A percentile compares a stretch with the other conserved stretches of the same genome.
These are phyloP conservation scores for Rostrohypoxylon terebratum DNA, from an alignment of 495 filamentous ascomycete genomes.

Conservation along the genomic window DNA sequence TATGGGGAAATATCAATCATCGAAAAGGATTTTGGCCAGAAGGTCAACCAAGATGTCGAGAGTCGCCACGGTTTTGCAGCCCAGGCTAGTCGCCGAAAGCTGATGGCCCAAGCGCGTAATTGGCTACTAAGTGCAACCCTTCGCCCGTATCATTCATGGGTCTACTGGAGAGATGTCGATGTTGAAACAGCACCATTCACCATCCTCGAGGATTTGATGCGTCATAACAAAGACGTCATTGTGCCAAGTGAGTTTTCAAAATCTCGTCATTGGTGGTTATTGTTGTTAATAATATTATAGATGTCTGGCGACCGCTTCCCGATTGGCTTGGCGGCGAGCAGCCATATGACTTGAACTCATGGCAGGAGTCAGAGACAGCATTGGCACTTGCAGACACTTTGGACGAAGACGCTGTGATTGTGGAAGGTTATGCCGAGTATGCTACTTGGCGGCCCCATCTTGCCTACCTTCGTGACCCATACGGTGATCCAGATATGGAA, in stretches of 20 bases:
- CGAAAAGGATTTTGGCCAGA: slow-evolving; percentile 99
- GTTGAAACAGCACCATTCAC: slow-evolving; percentile 97
- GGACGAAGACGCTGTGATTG: slow-evolving; percentile 98
- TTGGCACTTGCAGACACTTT: slow-evolving; percentile 92
- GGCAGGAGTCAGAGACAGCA: slow-evolving; percentile 99
- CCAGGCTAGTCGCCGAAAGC: slow-evolving; percentile 90
- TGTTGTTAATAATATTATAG: slow-evolving; percentile 58
- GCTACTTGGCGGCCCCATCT: slow-evolving; percentile 98
- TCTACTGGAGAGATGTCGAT: slow-evolving; percentile 99
- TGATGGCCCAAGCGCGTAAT: slow-evolving; percentile 98
- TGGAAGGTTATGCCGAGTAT: slow-evolving; percentile 99
- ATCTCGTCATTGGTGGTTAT: neutral
- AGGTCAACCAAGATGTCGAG: slow-evolving; percentile 97
- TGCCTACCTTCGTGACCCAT: slow-evolving; percentile 96
- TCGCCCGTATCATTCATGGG: slow-evolving; percentile 96
- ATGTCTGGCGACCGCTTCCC: slow-evolving; percentile 97
- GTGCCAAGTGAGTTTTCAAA: slow-evolving; percentile 83
- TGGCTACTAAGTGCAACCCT: slow-evolving; percentile 96
- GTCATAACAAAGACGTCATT: slow-evolving; percentile 98
- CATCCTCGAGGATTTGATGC: slow-evolving; percentile 97
- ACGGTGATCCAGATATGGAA: slow-evolving; percentile 98
- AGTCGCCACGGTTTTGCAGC: slow-evolving; percentile 98
- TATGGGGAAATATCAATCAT: slow-evolving; percentile 98
- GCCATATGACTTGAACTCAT: slow-evolving; percentile 98
- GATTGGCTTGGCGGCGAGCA: slow-evolving; percentile 99